These are phyloP conservation scores for Ichthyophthirius multifiliis DNA, from an alignment of 169 alveolate genomes.

Conservation along the genomic window DNA sequence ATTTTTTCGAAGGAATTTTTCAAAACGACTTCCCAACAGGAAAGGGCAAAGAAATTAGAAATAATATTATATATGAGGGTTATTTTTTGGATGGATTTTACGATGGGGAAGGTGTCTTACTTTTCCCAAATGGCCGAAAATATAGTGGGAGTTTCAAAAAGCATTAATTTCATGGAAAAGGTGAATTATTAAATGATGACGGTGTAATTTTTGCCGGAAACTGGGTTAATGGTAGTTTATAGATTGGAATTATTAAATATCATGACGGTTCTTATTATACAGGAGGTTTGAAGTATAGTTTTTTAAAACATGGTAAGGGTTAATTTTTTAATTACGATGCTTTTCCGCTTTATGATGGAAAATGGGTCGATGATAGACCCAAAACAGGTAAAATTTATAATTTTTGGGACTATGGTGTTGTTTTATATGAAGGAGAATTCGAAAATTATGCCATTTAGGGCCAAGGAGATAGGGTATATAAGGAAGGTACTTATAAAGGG, in stretches of 20 bases:
- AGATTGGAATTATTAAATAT: neutral
- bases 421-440: neutral
- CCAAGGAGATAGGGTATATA: neutral
- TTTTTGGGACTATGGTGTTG: neutral
- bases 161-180: neutral
- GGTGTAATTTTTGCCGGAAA: neutral
- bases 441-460: neutral
- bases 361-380: neutral
- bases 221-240: neutral
- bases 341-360: neutral
- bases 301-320: neutral
- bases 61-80: neutral
- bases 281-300: neutral
- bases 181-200: neutral
- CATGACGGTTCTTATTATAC: neutral
- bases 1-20: neutral
- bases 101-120: neutral
- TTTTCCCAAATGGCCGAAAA: neutral
- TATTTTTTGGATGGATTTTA: neutral
- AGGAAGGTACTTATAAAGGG: neutral
- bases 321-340: too few relatives aligned
- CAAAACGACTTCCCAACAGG: neutral
- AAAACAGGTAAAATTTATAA: neutral
- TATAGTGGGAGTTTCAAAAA: neutral
- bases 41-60: neutral